These are phyloP conservation scores for Friedmanniomyces simplex DNA, from an alignment of 495 filamentous ascomycete genomes.

Conservation along the genomic window DNA sequence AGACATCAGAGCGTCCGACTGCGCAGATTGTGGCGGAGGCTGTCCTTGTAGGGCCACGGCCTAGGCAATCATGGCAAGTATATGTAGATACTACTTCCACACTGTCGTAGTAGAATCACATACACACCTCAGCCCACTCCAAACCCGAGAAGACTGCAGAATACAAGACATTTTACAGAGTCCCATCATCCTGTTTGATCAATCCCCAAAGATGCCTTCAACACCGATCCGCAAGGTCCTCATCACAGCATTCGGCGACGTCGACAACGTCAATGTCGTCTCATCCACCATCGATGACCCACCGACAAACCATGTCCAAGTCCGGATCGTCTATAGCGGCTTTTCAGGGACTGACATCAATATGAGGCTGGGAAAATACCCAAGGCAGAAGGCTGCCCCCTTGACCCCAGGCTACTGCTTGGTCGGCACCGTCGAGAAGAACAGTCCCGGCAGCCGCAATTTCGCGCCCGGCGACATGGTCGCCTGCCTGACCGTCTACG, in stretches of 20 bases:
- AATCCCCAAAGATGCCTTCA: conserved; percentile 10
- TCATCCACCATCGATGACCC: conserved; percentile 26
- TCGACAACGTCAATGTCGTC: conserved; percentile 27
- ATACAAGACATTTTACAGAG: too few species aligned
- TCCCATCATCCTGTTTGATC: not conserved
- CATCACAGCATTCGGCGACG: conserved; percentile 31
- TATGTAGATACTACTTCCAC: not conserved
- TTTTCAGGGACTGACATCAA: conserved; percentile 36
- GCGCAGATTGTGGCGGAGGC: not conserved
- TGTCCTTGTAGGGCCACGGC: too few species aligned
- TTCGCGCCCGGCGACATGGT: conserved; percentile 32
- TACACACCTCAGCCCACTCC: not conserved
- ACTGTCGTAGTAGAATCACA: not conserved
- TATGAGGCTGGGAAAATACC: conserved; percentile 37
- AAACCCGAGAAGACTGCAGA: not conserved
- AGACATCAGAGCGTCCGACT: not conserved
- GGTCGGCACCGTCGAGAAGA: conserved; percentile 29
- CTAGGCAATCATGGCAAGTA: not conserved
- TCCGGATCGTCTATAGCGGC: conserved; percentile 33
- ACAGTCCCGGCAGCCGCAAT: conserved; percentile 23
- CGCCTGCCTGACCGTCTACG: conserved; percentile 33
- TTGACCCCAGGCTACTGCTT: conserved; percentile 36
- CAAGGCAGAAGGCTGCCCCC: conserved; percentile 32
- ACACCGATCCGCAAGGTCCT: conserved; percentile 34
- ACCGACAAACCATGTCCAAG: conserved; percentile 30